Base-by-base conservation (phyloP, 192 early-diverging fungal genomes). In the Dissophora ornata region DNA sequence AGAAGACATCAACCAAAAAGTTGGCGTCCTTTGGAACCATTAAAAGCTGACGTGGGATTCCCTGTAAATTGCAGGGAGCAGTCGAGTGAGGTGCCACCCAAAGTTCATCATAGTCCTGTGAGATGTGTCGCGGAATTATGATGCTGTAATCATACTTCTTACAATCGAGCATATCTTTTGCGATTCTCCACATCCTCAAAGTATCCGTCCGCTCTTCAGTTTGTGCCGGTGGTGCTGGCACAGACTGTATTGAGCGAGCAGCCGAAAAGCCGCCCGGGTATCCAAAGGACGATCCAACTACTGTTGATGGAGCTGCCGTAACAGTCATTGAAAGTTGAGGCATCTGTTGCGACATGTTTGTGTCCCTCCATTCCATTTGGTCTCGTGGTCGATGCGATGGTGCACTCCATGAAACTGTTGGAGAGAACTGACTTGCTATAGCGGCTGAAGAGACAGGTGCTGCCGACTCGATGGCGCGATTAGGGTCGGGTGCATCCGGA, bases 11-110 rank as follows among this genome's bases (percentile, higher is more conserved):
- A 4, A 67, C 59, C 19, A 77, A 24, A 22, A 44, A 77, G 34
- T 67, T 77, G 51, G 73, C 73, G 36, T 77, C 73, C 58, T 62
- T 67, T 15, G 73, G 73, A 5, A 77, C 44, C 19, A 77, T 40
- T 1, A 77, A 51, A 1, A 77, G 40, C 22, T 67, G 64, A 24
- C 59, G 55, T 25, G 73, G 73, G 2, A 77, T 67, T 8, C 65
- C 65, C 5, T 56, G 52, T 12, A 67, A 38, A 38, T 47, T 25
- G 13, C 40, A 62, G 1, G 19, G 19, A 19, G 29, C 13, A 15
- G 11, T 26, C 7, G 57, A 50, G 1, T 47, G 57, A 21, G 73
- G 59, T 21, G 53, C 33, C 0, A 61, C 57, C 71, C 71, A 77
- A 2, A 77, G 19, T 16, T 77, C 73, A n/a, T 61, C 57, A 12